Base-by-base conservation (phyloP, 1,139 yeast species). In the Casaregolazyma lundiana region DNA sequence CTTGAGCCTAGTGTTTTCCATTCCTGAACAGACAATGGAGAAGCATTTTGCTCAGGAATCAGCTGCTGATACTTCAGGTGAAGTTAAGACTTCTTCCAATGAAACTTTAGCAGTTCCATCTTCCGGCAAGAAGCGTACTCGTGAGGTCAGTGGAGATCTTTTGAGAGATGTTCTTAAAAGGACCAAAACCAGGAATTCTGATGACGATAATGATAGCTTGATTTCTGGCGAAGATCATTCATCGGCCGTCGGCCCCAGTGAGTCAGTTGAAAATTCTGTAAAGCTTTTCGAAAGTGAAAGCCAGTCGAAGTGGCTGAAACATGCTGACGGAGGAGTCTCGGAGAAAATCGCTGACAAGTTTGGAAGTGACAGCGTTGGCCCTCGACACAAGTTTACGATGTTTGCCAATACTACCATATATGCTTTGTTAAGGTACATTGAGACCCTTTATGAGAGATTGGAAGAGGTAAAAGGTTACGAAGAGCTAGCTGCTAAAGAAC, bases 361-460 rank as follows among this genome's bases (percentile, higher is more conserved):
- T 16, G 46, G 52, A 6, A 53, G 48, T 57, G 58, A 17, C 38
- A 43, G n/a, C 43, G 62, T 53, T 18, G 69, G 60, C 44, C 52
- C 45, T 16, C 38, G 51, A 19, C 40, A 45, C 11, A 77, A 75
- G 42, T 92, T 71, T 71, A 90, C 89, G 64, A 66, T 90, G 62
- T 92, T 92, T 71, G 85, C 89, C 53, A 92, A 90, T 65, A 85
- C 97, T n/a, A 81, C 92, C 47, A 78, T 90, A 38, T 92, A 92
- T 62, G 89, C 90, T 35, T 89, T 92, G 61, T 80, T 89, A 77
- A 85, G 99, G 57, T 84, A 85, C 59, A 72, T 90, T 62, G 81
- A 87, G 54, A 86, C 88, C 2, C 68, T 92, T 24, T 92, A 87
- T 63, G 84, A 80, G 59, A 79, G 99, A 58, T 71, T 92, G 46